Evolutionary conservation across 2,329 filamentous ascomycete species (phyloP).

Genomic region (Tricladium varicosporioides): DNA sequence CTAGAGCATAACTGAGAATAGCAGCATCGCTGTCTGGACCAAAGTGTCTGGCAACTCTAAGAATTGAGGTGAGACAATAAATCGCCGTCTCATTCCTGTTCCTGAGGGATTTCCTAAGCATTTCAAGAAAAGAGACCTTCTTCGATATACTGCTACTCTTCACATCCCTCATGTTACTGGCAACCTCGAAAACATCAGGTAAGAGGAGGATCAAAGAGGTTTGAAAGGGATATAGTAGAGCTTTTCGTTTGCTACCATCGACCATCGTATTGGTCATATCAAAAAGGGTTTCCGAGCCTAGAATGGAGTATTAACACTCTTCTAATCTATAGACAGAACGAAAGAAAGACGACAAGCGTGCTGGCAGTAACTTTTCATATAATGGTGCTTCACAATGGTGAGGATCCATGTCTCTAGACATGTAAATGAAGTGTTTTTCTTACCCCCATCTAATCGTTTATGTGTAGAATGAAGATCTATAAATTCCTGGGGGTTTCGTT

Average conservation of each 20-base stretch:
- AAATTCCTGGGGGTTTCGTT: constrained; percentile 63
- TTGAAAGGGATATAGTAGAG: constrained; percentile 60
- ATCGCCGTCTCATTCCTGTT: constrained; percentile 66
- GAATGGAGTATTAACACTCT: neutral
- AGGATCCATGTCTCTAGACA: too few relatives aligned
- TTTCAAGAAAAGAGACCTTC: constrained; percentile 64
- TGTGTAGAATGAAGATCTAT: constrained; percentile 59
- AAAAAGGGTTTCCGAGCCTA: constrained; percentile 59
- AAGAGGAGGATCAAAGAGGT: constrained; percentile 60
- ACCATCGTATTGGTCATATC: constrained; percentile 64
- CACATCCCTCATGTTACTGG: constrained; percentile 63
- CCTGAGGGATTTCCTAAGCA: constrained; percentile 58
- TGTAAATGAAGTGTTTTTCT: neutral
- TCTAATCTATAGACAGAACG: neutral
- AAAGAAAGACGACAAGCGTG: neutral
- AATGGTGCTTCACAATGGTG: neutral
- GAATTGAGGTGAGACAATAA: constrained; percentile 62
- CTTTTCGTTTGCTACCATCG: constrained; percentile 55
- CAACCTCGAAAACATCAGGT: constrained; percentile 69
- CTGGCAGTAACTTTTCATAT: too few relatives aligned
- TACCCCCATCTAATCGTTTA: constrained; percentile 59
- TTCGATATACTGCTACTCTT: constrained; percentile 63
- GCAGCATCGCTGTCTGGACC: constrained; percentile 58
- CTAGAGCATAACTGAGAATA: constrained; percentile 62
- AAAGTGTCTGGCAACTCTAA: constrained; percentile 64